Base-by-base conservation (phyloP, 2,329 filamentous ascomycete species). In the Podosphaera aphanis region DNA sequence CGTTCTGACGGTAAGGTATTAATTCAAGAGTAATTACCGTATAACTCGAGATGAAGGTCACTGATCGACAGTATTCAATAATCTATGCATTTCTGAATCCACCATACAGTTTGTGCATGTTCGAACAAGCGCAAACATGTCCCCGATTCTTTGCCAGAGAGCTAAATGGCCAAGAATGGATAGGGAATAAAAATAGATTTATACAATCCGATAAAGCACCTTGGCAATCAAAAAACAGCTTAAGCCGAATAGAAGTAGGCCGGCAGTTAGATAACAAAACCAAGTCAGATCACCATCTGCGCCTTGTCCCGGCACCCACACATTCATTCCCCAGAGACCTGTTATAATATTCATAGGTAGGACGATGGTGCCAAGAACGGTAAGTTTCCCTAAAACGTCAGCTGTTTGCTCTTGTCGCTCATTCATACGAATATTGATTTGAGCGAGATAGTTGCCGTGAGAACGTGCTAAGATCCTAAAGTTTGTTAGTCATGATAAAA, bases 341-440 rank as follows among this genome's bases (percentile, higher is more conserved):
- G 90, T 95, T 56, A 98, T 88, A 59, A 98, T 93, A 60, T 98
- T 98, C 86, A 98, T 93, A 10, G 90, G 90, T 47, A 98, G 67
- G 2, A 98, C 88, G 53, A 98, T 95, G 5, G 90, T 98, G 52
- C 90, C 90, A 1, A 98, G 69, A 1, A 98, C 90, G 0, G 90
- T 95, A 49, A 98, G 71, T 62, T 90, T 93, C 51, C 86, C 86
- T 11, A 98, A 72, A 1, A 94, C 85, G 59, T 98, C 88, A 36
- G 85, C 84, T 1, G 90, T 98, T 64, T 92, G 79, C 61, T 98
- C 88, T 60, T 92, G 83, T 41, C 90, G 79, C 66, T 95, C 88
- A 62, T 94, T 94, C 88, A 95, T 95, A 57, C 85, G 77, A 56
- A 95, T 93, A 62, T 94, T 95, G 65, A 98, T 94, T 61, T 98